A percentile compares a stretch with the other conserved stretches of the same genome.
These are phyloP conservation scores for Lactarius vividus DNA, from an alignment of 768 basidiomycete species.

Conservation along the genomic window DNA sequence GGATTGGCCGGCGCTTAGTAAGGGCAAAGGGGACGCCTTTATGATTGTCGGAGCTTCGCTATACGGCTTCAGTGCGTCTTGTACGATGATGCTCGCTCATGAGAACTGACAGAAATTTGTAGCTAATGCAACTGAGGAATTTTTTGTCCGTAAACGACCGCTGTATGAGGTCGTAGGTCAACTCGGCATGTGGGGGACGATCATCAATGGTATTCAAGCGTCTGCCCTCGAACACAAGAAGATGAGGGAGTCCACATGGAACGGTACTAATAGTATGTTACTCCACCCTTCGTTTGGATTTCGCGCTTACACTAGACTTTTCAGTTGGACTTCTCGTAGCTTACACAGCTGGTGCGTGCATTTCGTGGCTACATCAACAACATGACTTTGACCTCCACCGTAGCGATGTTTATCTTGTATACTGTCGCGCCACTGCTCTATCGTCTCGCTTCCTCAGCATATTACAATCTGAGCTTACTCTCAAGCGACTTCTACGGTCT, in stretches of 20 bases:
- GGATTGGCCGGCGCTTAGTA: conserved; percentile 60
- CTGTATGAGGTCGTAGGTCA: conserved; percentile 88
- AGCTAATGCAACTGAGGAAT: conserved; percentile 90
- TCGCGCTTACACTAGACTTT: conserved; percentile 17
- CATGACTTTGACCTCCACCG: background rate
- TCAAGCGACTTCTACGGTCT: conserved; percentile 88
- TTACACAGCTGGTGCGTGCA: conserved; percentile 43
- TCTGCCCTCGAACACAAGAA: conserved; percentile 66
- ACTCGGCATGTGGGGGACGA: conserved; percentile 78
- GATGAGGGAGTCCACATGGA: conserved; percentile 71
- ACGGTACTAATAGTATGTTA: conserved; percentile 60
- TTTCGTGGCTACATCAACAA: conserved; percentile 1
- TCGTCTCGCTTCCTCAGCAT: conserved; percentile 81
- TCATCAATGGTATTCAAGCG: conserved; percentile 78
- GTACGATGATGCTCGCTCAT: background rate
- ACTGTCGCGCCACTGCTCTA: conserved; percentile 84
- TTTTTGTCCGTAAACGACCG: conserved; percentile 75
- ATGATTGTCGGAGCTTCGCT: conserved; percentile 85
- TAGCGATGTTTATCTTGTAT: conserved; percentile 82
- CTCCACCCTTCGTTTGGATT: background rate
- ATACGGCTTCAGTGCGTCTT: conserved; percentile 75
- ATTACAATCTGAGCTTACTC: conserved; percentile 82
- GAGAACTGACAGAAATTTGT: background rate
- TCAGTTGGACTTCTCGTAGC: conserved; percentile 52
- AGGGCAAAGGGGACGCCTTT: conserved; percentile 79